Percentiles rank a stretch among this genome's conserved stretches.
Evolutionary conservation across 257 asterid genomes (phyloP).

Genomic region (Sherardia arvensis): DNA sequence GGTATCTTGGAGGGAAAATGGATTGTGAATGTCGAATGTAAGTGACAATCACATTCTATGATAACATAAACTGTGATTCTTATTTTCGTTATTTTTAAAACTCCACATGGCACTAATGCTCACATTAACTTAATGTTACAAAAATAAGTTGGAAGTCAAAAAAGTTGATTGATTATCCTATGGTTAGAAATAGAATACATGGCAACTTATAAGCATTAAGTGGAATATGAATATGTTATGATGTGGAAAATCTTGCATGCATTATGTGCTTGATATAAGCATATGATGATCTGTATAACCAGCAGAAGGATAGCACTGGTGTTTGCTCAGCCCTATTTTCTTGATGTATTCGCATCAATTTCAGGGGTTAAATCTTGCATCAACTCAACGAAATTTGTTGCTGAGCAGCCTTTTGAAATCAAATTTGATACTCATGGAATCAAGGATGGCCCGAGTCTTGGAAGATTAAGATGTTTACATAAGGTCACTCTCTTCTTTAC

Average conservation of each 20-base stretch:
- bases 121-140: not conserved
- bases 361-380: constrained; percentile 83
- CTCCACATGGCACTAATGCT: not conserved
- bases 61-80: not conserved
- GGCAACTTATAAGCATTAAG: not conserved
- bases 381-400: constrained; percentile 46
- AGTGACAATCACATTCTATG: constrained; percentile 19
- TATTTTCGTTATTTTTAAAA: not conserved
- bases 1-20: constrained; percentile 92
- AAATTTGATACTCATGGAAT: constrained; percentile 67
- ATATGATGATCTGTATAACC: not conserved
- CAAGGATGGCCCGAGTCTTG: constrained; percentile 67
- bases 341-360: constrained; percentile 2
- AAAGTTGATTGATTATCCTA: not conserved
- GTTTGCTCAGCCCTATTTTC: not conserved
- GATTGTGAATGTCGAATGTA: constrained; percentile 66
- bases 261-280: not conserved
- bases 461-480: constrained; percentile 58
- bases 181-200: not conserved
- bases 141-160: not conserved
- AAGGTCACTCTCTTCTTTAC: constrained; percentile 41
- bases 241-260: not conserved
- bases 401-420: constrained; percentile 68
- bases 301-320: not conserved
- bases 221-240: not conserved